Base-by-base conservation (phyloP, 139 green algal species). In the Pleodorina starrii region DNA sequence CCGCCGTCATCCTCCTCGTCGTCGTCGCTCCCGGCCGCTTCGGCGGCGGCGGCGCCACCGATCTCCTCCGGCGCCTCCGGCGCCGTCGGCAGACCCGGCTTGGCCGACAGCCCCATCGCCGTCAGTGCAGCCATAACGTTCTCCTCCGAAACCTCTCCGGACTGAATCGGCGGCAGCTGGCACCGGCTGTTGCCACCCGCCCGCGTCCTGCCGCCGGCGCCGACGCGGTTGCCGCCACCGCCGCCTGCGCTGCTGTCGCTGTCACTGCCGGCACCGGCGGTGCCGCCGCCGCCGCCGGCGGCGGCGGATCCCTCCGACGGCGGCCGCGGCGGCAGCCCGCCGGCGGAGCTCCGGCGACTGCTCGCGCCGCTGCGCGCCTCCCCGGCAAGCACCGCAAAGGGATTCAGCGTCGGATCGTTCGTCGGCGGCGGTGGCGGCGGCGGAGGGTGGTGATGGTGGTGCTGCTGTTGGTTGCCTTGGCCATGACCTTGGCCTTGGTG, bases 351-450 rank as follows among this genome's bases (percentile, higher is more conserved):
- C 1, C 79, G 79, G 57, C 79, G 79, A 60, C 81, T 77, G 59
- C 43, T 42, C 3, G 21, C 42, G 27, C 59, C 43, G n/a, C 60
- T 66, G 7, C n/a, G 27, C 27, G n/a, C n/a, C n/a, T 71, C 76
- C 14, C 11, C 14, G 16, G 81, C 57, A 10, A 87, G 60, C 0
- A 77, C 1, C 3, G 81, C 81, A 48, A 87, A 87, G n/a, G 81
- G 81, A 59, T 87, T 87, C 40, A 75, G 2, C 48, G 38, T 59
- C 46, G 79, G 79, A 38, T 86, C 68, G 32, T 46, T 46, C 35
- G 68, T 7, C 50, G 5, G 2, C 17, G 36, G 32, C 76, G 54
- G 35, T 51, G 27, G 23, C 54, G 36, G 23, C 54, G 36, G 21
- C 78, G 16, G 40, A 38, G 29, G 72, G 40, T 57, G 72, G 19